Base-by-base conservation (phyloP, 2,329 filamentous ascomycete species). In the Sporothrix curviconia region DNA sequence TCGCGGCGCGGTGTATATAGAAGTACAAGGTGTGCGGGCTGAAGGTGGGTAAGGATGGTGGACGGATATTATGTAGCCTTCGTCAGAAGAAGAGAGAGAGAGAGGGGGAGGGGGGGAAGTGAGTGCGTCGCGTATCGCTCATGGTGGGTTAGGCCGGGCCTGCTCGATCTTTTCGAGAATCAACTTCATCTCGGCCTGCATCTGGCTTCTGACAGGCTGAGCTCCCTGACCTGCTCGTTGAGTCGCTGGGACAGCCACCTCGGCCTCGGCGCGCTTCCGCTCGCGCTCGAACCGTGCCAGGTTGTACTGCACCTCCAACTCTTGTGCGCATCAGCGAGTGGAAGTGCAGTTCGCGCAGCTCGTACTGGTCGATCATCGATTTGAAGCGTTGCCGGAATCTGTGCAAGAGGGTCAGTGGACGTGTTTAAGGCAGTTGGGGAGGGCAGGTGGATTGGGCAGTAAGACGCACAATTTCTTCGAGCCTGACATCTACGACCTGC, bases 161-260 rank as follows among this genome's bases (percentile, higher is more conserved):
- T 99, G 94, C 78, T 97, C 97, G 76, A 97, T 97, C 76, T 97
- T 99, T 70, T 99, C 94, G 25, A 96, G 92, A 67, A 99, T 99
- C 66, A 96, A 92, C 71, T 96, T 97, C 66, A 99, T 84, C 73
- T 99, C 94, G 66, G 90, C 95, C 60, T 94, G 80, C 56, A 99
- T 80, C 72, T 92, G 15, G 89, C 87, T 74, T 99, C 94, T 9
- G 92, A 97, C 72, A 96, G 94, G 36, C 91, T 94, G 70, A 97
- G 96, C 2, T 91, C 95, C 64, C 92, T 90, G 24, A 97, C 91
- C 73, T 99, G 94, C 36, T 85, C 80, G 65, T 94, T 96, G 54
- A 99, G 79, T 63, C 92, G 89, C 61, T 91, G 86, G 58, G 90
- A 89, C 65, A 91, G 88, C 56, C 22, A 85, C 77, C 74, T 99